Conservation (phyloP, 2,329 filamentous ascomycete species). For the Stachybotrys elegans region DNA sequence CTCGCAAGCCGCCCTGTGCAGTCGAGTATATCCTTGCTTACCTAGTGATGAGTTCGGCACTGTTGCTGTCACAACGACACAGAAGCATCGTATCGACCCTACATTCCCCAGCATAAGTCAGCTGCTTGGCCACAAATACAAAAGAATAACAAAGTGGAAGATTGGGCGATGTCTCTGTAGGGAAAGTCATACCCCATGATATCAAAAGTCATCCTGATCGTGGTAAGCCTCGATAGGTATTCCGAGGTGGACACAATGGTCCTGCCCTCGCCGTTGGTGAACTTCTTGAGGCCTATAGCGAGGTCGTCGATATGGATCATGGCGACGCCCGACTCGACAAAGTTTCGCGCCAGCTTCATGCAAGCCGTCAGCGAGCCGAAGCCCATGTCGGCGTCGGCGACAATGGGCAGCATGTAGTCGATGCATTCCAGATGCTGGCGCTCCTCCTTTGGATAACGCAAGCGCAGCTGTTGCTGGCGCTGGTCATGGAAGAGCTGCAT, state of each 20-base stretch:
- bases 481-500: conserved; percentile 35
- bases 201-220: conserved; percentile 32
- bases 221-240: conserved; percentile 27
- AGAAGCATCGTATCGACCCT: conserved; percentile 29
- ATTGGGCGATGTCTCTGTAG: not conserved
- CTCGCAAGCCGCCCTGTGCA: no score
- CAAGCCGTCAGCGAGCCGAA: conserved; percentile 33
- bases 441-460: conserved; percentile 22
- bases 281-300: conserved; percentile 38
- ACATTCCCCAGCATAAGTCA: not conserved
- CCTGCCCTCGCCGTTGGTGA: conserved; percentile 32
- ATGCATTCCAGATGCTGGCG: conserved; percentile 27
- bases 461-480: conserved; percentile 30
- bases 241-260: conserved; percentile 34
- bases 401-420: conserved; percentile 33
- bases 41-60: conserved; percentile 32
- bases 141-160: not conserved
- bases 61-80: conserved; percentile 31
- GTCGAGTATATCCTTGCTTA: not conserved
- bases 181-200: conserved; percentile 24
- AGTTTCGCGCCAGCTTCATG: conserved; percentile 33
- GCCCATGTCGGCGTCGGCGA: conserved; percentile 38
- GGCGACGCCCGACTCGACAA: conserved; percentile 36
- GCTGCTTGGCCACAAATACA: no score
- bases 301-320: conserved; percentile 38